A percentile compares a stretch with the other conserved stretches of the same genome.
These are phyloP conservation scores for Coemansia sp. DNA, from an alignment of 192 early-diverging fungal genomes.

Conservation along the genomic window DNA sequence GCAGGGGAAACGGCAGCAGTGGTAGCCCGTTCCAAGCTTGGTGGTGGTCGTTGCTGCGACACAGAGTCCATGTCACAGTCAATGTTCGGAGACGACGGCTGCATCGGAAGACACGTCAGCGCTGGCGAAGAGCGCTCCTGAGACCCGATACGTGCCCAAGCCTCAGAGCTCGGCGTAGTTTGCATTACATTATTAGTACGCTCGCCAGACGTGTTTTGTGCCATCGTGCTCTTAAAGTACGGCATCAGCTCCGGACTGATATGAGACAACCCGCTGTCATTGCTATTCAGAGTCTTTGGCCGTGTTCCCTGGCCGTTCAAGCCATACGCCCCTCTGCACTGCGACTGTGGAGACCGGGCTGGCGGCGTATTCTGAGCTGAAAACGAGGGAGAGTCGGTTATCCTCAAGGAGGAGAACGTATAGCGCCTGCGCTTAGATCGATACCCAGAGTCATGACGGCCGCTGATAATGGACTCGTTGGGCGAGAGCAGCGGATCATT, in stretches of 20 bases:
- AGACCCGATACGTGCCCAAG: background rate
- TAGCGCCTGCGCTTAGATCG: slow-evolving; percentile 48
- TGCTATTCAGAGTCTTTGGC: background rate
- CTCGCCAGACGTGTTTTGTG: background rate
- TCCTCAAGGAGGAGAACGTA: slow-evolving; percentile 18
- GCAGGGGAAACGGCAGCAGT: background rate
- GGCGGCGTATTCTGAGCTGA: background rate
- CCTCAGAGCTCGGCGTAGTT: background rate
- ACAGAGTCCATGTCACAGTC: background rate
- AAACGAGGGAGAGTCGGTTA: background rate
- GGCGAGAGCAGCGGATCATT: background rate
- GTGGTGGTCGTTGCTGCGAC: background rate
- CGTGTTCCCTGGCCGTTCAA: background rate
- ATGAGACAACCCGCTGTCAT: background rate
- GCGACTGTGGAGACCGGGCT: background rate
- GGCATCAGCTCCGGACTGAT: background rate
- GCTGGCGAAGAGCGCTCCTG: background rate
- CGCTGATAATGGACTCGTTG: background rate
- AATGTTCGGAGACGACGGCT: background rate
- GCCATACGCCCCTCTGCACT: background rate
- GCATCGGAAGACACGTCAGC: background rate
- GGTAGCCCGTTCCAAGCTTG: background rate
- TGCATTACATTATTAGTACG: background rate
- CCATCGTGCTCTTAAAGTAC: background rate
- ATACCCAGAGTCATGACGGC: background rate